Evolutionary conservation across 768 basidiomycete genomes (phyloP).

Genomic region (Crassisporium funariophilum): DNA sequence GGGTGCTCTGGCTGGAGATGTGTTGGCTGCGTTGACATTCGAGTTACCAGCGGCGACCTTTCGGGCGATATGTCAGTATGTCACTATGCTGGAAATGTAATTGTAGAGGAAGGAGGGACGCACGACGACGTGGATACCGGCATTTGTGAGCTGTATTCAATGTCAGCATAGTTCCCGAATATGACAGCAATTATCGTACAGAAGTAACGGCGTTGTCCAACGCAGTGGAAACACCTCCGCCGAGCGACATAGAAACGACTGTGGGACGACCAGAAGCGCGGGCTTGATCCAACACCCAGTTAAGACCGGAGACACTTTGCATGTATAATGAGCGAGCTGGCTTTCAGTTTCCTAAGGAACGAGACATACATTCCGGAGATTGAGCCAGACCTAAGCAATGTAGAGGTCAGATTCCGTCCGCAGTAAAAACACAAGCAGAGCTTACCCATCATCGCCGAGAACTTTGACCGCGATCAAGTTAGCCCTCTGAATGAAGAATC

Average conservation of each 20-base stretch:
- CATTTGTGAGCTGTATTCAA: not conserved
- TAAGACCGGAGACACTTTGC: conserved; percentile 25
- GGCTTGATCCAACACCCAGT: conserved; percentile 23
- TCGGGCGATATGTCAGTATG: no score
- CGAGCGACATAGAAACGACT: conserved; percentile 30
- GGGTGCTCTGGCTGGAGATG: conserved; percentile 28
- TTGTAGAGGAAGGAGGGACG: not conserved
- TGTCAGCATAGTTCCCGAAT: not conserved
- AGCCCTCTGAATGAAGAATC: no score
- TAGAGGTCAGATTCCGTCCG: not conserved
- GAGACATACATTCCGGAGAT: conserved; percentile 17
- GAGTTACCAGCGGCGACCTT: conserved; percentile 30
- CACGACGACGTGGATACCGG: no score
- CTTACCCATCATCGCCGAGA: conserved; percentile 34
- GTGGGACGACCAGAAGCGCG: conserved; percentile 17
- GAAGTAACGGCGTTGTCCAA: conserved; percentile 29
- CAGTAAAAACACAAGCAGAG: not conserved
- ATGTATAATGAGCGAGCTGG: no score
- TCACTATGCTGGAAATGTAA: no score
- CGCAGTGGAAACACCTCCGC: conserved; percentile 23
- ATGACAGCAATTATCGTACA: not conserved
- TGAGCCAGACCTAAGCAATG: conserved; percentile 12
- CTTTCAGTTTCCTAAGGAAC: not conserved
- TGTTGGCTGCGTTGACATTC: conserved; percentile 22
- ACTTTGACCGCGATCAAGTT: conserved; percentile 45